Evolutionary conservation across 306 rosid genomes (phyloP), one percentile per base, ranked within the genome.

Genomic region (Abrus pulchellus): DNA sequence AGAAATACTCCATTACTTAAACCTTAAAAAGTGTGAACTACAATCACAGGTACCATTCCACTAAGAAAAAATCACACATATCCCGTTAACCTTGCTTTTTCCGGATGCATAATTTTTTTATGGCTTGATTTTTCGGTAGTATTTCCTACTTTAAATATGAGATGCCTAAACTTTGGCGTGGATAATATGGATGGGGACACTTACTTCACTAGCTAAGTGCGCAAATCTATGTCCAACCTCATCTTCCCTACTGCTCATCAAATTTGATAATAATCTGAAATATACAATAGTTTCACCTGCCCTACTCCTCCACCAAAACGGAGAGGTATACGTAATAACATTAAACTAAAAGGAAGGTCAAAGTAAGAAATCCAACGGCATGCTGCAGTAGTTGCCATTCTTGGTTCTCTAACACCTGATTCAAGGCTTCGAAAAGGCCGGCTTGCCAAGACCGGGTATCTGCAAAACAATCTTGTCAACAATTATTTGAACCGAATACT

Each of bases 401-500:
- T 59, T 55, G 67, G 57, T 61, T 71, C 43, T 59, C 79, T 60
- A 30, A 83, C 65, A 40, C 43, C 84, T 8, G 70, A 49, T 54
- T 88, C 90, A 88, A 33, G 93, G 71, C 62, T 87, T 81, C 7
- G 93, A 76, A 73, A 86, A 88, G 44, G 80, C 85, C 5, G 86
- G 87, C 81, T 76, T 87, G 71, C 29, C 86, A 53, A 90, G 92
- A 53, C 92, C 97, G 30, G 90, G 93, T 81, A 90, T 92, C 97
- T 92, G 94, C 88, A 86, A 68, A 77, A 85, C 14, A 65, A 34
- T 76, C 62, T 80, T 43, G 54, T 45, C 6, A 83, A 44, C 9
- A 54, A 74, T 8, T 82, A 62, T 50, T 27, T 68, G 49, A 75
- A 56, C 63, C 45, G 61, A 54, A 78, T 55, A 28, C 36, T 32